Base-by-base conservation (phyloP, 768 basidiomycete species). In the Tremella yokohamensis region DNA sequence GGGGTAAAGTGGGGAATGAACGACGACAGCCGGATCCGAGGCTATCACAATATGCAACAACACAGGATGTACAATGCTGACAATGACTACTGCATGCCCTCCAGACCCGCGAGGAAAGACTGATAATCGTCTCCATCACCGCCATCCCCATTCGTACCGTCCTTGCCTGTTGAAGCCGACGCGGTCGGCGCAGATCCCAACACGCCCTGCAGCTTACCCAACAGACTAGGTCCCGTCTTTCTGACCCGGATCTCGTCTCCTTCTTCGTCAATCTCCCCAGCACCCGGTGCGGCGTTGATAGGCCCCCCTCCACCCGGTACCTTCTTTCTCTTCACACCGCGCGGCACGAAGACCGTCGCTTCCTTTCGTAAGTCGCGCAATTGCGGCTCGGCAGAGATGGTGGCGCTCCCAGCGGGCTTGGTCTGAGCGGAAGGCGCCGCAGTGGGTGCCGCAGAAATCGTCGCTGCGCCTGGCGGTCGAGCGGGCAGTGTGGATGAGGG, bases 311-410 rank as follows among this genome's bases (percentile, higher is more conserved):
- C 56, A 6, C 24, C 49, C 11, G 45, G 19, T 4, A 19, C 53
- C 11, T 52, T 56, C 76, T 87, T 91, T 48, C 89, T 84, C 76
- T 89, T 90, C 52, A 94, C 77, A 2, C 87, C 81, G 1, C 85
- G 74, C 2, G 96, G 96, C 3, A 97, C 84, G 68, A 99, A 98
- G 0, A 88, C 84, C 0, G 90, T 94, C 8, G 88, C 87, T 75
- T 99, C 96, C 76, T 90, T 92, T 79, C 92, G 90, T 60, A 98
- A 80, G 77, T 99, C 90, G 13, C 94, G 87, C 51, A 99, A 77
- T 72, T 90, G 82, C 3, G 96, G 90, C 45, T 81, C 90, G 1
- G 92, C 91, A 19, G 84, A 86, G 52, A 97, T 85, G 1, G 83
- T 87, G 8, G 53, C 54, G 26, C 22, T 25, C 15, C n/a, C n/a